Base-by-base conservation (phyloP, 306 rosid species). In the Fragaria nilgerrensis region DNA sequence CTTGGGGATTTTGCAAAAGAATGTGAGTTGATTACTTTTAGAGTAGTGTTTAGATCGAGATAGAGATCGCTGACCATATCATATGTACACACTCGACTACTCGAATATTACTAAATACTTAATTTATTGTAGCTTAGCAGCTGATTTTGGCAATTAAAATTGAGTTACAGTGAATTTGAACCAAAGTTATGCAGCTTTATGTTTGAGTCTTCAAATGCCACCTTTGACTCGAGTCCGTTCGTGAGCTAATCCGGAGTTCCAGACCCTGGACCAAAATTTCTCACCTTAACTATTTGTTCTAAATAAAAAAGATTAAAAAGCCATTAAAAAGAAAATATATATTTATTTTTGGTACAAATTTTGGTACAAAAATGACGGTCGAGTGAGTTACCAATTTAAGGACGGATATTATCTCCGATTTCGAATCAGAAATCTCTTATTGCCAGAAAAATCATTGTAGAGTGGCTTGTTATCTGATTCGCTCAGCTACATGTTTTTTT, bases 331-430 rank as follows among this genome's bases (percentile, higher is more conserved):
- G 9, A 1, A 11, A 10, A 7, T 0, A 41, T 6, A 7, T 37
- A 41, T 41, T 39, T 36, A 7, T 39, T 41, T 41, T 41, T 6
- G 2, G 2, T 7, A 41, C 1, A 7, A 41, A 41, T 41, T 41
- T 41, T 6, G 2, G 2, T 7, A 41, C 1, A 7, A 41, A 41
- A 41, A 1, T 41, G 44, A 8, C 1, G 41, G 41, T 0, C 0
- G 41, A 7, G 8, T 5, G 41, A 37, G 41, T 8, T 37, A 37
- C 5, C 36, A 0, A 32, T 32, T 0, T 32, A 32, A 0, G 0
- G 5, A 32, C 5, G 36, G 36, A 32, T 32, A 0, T 32, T 4
- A 32, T 32, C 34, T 4, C 4, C 0, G 0, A 32, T 32, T 32
- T 32, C 0, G 0, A 32, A 32, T 32, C 0, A 32, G 4, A 0